phyloP scores from a whole-genome alignment of 1,284 basidiomycete species.

The Pholiota adiposa region DNA sequence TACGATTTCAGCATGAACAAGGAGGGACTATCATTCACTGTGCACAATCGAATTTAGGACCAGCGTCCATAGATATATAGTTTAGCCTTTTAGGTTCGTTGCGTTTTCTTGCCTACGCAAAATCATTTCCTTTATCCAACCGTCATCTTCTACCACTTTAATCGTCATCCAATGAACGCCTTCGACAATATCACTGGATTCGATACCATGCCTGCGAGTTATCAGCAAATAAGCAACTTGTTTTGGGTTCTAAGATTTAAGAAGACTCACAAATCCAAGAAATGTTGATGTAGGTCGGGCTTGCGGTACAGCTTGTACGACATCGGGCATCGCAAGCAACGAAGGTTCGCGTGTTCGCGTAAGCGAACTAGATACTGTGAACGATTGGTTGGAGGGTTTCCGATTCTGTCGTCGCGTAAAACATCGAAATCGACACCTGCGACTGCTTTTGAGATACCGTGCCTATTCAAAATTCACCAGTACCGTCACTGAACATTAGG shows the following conservation, averaged over 20 bases:
- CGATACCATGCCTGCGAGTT: not conserved
- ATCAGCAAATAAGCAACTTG: not conserved
- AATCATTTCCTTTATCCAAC: not conserved
- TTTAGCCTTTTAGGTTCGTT: no score
- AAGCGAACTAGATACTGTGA: not conserved
- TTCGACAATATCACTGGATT: not conserved
- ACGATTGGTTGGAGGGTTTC: not conserved
- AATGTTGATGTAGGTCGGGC: not conserved
- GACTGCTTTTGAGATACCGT: not conserved
- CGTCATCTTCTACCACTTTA: not conserved
- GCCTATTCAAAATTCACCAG: not conserved
- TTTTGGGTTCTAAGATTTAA: not conserved
- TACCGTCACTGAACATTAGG: not conserved
- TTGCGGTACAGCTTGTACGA: not conserved
- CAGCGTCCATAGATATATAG: no score
- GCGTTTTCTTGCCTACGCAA: no score
- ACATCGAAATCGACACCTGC: not conserved
- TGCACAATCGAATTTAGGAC: no score
- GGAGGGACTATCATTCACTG: no score
- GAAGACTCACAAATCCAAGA: not conserved
- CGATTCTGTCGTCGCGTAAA: no score
- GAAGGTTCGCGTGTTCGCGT: not conserved
- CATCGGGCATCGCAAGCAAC: not conserved
- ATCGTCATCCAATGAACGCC: not conserved
- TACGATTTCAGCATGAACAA: no score